Conservation (phyloP, 352 stramenopile species). For the Blastocystis sp. region DNA sequence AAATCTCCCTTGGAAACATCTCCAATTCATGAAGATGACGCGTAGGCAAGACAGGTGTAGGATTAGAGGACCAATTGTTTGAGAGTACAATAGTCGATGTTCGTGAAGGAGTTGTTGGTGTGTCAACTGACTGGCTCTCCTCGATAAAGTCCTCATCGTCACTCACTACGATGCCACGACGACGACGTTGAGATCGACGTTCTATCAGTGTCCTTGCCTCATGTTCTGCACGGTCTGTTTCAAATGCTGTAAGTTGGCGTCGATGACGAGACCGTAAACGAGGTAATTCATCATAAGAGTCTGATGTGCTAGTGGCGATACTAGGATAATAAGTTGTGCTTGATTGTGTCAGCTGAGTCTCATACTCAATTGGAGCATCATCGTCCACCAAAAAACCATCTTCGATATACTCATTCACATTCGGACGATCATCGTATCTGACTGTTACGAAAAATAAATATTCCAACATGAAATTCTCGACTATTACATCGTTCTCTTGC, state of each 20-base stretch:
- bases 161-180: background rate
- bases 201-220: background rate
- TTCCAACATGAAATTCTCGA: background rate
- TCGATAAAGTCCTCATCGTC: background rate
- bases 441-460: background rate
- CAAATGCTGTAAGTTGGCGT: background rate
- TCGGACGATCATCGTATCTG: background rate
- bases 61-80: no score
- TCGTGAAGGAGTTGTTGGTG: no score
- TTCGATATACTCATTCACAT: slow-evolving; percentile 40
- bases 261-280: background rate
- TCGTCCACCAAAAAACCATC: slow-evolving; percentile 50
- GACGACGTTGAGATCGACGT: background rate
- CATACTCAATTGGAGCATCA: slow-evolving; percentile 45
- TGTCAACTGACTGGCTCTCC: background rate
- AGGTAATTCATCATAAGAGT: no score
- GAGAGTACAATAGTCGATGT: no score
- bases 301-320: no score
- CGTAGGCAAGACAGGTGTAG: no score
- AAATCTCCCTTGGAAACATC: background rate
- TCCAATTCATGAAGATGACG: no score
- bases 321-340: background rate
- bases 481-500: slow-evolving; percentile 31
- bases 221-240: background rate
- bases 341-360: background rate